Percentiles rank a stretch among this genome's conserved stretches.
These are phyloP conservation scores for Capsicum baccatum DNA, from an alignment of 257 asterid species.

Conservation along the genomic window DNA sequence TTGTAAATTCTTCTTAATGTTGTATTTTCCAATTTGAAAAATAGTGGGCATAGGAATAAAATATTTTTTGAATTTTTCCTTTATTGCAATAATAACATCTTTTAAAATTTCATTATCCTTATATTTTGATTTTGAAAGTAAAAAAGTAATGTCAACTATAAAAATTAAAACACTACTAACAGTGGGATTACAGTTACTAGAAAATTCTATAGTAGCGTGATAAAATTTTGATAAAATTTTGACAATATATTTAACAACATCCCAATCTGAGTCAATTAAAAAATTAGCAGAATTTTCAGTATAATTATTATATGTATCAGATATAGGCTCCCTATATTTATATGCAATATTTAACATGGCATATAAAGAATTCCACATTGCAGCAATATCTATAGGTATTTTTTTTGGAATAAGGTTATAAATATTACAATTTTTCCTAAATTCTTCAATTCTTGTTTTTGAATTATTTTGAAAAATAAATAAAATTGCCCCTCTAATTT, in stretches of 20 bases:
- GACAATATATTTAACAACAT: not conserved
- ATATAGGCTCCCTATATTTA: not conserved
- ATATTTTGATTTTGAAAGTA: not conserved
- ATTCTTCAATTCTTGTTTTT: not conserved
- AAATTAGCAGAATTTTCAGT: not conserved
- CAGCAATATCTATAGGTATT: not conserved
- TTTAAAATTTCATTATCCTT: slow-evolving; percentile 1
- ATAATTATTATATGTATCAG: slow-evolving; percentile 8
- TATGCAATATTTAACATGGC: not conserved
- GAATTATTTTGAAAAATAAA: slow-evolving; percentile 23
- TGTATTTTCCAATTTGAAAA: not conserved
- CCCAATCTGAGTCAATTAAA: slow-evolving; percentile 18
- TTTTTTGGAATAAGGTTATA: not conserved
- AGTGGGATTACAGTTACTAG: not conserved
- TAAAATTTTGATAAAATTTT: not conserved
- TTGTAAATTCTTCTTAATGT: not conserved
- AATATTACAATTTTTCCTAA: not conserved
- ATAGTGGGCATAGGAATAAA: not conserved
- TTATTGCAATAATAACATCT: not conserved
- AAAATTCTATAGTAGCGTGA: not conserved
- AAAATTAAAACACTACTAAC: not conserved
- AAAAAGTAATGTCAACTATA: not conserved
- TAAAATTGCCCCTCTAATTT: not conserved
- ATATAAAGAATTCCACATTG: not conserved
- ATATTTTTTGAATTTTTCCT: not conserved